Evolutionary conservation across 202 grass and related monocot genomes (phyloP).

Genomic region (Setaria italica): DNA sequence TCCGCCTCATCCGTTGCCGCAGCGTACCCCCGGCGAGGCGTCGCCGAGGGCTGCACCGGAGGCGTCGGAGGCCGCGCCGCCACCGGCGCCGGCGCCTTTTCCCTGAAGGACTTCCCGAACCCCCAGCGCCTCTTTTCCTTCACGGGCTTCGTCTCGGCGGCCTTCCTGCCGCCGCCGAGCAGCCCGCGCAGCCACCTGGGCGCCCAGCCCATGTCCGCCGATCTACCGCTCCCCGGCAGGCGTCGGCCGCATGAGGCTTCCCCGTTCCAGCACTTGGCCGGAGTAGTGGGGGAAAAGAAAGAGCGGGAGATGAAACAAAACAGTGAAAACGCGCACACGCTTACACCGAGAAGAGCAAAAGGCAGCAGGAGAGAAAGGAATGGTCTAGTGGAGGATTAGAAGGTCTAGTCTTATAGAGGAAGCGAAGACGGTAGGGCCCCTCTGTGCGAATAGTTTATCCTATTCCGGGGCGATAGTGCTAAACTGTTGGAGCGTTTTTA

Average conservation of each 20-base stretch:
- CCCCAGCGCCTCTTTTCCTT: conserved; percentile 72
- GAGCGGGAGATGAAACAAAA: conserved; percentile 60
- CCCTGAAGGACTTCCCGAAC: conserved; percentile 78
- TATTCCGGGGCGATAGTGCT: background rate
- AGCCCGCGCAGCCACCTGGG: conserved; percentile 78
- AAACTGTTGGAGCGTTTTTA: background rate
- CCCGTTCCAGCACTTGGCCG: conserved; percentile 32
- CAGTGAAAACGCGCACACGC: conserved; percentile 41
- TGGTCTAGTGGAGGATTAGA: conserved; percentile 13
- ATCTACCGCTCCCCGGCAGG: conserved; percentile 22
- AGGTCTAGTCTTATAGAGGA: conserved; percentile 53
- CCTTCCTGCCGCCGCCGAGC: conserved; percentile 66
- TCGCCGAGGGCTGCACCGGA: conserved; percentile 28
- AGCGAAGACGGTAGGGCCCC: background rate
- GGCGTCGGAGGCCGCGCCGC: conserved; percentile 22
- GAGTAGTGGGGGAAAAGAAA: conserved; percentile 13
- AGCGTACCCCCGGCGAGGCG: conserved; percentile 31
- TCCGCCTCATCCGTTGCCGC: conserved; percentile 28
- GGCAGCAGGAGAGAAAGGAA: background rate
- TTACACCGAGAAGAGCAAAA: conserved; percentile 16
- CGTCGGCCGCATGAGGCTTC: background rate
- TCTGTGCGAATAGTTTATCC: background rate
- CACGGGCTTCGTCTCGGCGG: conserved; percentile 39
- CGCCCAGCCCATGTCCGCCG: conserved; percentile 67
- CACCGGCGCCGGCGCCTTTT: conserved; percentile 35